phyloP scores from a whole-genome alignment of 2,329 filamentous ascomycete species.

The Fusarium longipes region DNA sequence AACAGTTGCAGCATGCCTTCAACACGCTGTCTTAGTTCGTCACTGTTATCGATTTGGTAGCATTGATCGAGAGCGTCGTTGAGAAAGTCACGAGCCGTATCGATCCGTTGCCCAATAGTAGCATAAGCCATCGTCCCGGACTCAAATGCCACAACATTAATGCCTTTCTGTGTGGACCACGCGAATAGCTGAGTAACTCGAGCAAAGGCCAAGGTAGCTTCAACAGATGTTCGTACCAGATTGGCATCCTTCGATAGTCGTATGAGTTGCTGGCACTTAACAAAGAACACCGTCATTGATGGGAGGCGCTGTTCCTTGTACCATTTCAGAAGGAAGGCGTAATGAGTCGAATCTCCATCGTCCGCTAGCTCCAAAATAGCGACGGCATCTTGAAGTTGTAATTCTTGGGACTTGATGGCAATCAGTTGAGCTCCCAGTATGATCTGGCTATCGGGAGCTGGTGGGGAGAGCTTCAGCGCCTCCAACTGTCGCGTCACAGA shows the following conservation, averaged over 20 bases:
- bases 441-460: background rate
- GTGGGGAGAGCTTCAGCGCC: background rate
- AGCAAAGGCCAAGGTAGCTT: background rate
- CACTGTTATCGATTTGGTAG: background rate
- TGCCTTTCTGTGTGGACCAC: background rate
- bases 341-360: background rate
- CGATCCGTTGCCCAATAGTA: background rate
- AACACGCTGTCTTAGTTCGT: background rate
- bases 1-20: conserved; percentile 43
- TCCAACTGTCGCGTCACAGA: background rate
- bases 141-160: background rate
- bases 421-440: conserved; percentile 1
- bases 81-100: background rate
- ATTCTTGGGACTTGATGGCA: background rate
- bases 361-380: background rate
- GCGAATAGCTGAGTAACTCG: background rate
- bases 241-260: background rate
- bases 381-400: conserved; percentile 3
- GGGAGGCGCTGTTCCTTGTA: background rate
- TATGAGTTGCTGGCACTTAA: background rate
- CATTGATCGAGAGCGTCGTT: background rate
- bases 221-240: background rate
- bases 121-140: background rate
- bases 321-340: background rate
- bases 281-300: background rate